Base-by-base conservation (phyloP, 305 asterid genomes). In the Solanum aculeatissimum region DNA sequence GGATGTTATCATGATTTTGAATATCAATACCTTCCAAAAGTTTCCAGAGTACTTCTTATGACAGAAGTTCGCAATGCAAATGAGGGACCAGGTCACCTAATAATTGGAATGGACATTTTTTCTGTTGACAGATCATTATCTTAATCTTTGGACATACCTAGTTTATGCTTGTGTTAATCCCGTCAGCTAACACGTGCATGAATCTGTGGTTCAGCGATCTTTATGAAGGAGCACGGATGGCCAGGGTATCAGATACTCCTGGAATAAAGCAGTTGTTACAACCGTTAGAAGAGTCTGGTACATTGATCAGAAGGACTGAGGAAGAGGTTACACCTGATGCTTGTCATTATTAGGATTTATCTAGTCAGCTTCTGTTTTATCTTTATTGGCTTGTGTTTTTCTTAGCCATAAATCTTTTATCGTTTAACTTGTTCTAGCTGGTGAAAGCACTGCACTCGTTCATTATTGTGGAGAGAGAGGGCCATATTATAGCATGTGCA, bases 401-500 rank as follows among this genome's bases (percentile, higher is more conserved):
- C 49, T 63, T 7, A 32, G 40, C 63, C 47, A 18, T 81, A 23
- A 23, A 55, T 80, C 82, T 75, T 21, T 70, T 85, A 23, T 84
- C 47, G 9, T 68, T 54, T 82, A 58, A 43, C 25, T 81, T 47
- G 29, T 86, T 88, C 84, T 86, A 97, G 99, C 92, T 97, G 66
- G 91, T 85, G 83, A 86, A 89, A 85, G 91, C 98, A 54, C 74
- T 94, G 89, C 92, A 91, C 54, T 91, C 89, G 14, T 91, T 92
- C 89, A 88, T 91, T 85, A 98, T 97, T 65, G 92, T 90, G 85
- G 99, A 97, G 89, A 94, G 99, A 91, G 99, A 97, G 85, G 98
- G 98, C 83, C 98, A 97, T 65, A 84, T 97, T 51, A 94, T 93
- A 83, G 99, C 98, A 21, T 92, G 98, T 86, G 92, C 95, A 7